Base-by-base conservation (phyloP, 805 yeast genomes). In the Kodamaea neixiangensis region DNA sequence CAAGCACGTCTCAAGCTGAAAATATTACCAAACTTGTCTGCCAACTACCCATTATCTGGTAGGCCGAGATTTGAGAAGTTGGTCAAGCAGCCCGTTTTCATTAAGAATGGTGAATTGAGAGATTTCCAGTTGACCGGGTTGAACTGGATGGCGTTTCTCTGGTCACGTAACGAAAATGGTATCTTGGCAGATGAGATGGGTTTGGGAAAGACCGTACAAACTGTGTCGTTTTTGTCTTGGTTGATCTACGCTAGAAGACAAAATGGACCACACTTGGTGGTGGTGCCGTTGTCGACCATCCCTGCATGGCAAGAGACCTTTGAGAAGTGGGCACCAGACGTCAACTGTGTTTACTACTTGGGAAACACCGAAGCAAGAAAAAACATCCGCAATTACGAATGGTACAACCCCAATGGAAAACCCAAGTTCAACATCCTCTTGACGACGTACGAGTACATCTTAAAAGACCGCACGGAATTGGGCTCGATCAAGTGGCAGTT, bases 241-340 rank as follows among this genome's bases (percentile, higher is more conserved):
- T 78, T 94, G 46, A 83, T 94, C 37, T 94, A 87, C 67, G 96
- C 97, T 3, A 83, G 99, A 66, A 82, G 97, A 69, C 99, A 94
- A 65, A 89, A 92, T 68, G 99, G 99, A 6, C 99, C 99, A 2
- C 97, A 93, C 68, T 65, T 94, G 41, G 94, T 94, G 15, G 99
- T 94, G 25, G 99, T 94, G 6, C 99, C 99, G 0, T 73, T 94
- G 51, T 88, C 97, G 1, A 94, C 99, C 0, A 84, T 94, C 49
- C 97, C 98, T 2, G 96, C 99, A 0, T 94, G 99, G 99, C 98
- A 94, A 72, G 99, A 94, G 65, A 94, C 99, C 2, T 89, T 94
- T 68, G 98, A 94, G 60, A 82, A 85, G 62, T 94, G 99, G 99
- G 81, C 99, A 0, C 98, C 99, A 1, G 98, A 92, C 64, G 76